These are phyloP conservation scores for Colletotrichum sp. DNA, from an alignment of 2,329 filamentous ascomycete genomes.

Conservation along the genomic window DNA sequence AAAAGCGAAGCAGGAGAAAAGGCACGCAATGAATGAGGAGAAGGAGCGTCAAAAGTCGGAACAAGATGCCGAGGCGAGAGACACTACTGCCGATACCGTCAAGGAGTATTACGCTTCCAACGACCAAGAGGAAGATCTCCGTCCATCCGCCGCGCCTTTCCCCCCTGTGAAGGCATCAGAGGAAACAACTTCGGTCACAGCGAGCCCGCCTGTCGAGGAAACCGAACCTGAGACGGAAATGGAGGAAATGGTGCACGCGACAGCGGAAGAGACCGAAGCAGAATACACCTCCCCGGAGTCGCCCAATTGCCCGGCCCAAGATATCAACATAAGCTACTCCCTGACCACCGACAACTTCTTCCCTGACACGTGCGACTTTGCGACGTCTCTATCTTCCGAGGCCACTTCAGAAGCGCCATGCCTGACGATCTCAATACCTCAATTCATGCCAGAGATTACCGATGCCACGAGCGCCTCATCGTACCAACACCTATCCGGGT, in stretches of 20 bases:
- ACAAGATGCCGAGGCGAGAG: conserved; percentile 40
- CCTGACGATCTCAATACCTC: conserved; percentile 20
- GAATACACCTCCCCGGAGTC: conserved; percentile 20
- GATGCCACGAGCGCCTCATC: conserved; percentile 9
- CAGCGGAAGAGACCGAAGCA: background rate
- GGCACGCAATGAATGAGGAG: conserved; percentile 49
- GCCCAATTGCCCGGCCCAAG: conserved; percentile 2
- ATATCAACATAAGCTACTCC: conserved; percentile 6
- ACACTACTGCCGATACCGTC: conserved; percentile 31
- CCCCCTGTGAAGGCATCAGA: conserved; percentile 7
- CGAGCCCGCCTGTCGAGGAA: background rate
- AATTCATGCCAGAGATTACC: conserved; percentile 7
- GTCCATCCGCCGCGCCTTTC: conserved; percentile 42
- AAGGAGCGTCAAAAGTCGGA: conserved; percentile 40
- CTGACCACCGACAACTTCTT: conserved; percentile 10
- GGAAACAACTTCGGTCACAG: background rate
- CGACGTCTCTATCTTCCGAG: conserved; percentile 3
- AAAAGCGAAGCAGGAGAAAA: conserved; percentile 69
- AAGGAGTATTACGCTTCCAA: conserved; percentile 37
- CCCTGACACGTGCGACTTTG: conserved; percentile 19
- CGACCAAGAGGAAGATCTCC: conserved; percentile 38
- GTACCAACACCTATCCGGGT: conserved; percentile 12
- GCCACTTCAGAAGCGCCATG: background rate
- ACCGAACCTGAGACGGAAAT: background rate
- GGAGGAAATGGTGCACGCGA: background rate